Conservation (phyloP, 2,329 filamentous ascomycete genomes). For the Teratosphaeria viscida region DNA sequence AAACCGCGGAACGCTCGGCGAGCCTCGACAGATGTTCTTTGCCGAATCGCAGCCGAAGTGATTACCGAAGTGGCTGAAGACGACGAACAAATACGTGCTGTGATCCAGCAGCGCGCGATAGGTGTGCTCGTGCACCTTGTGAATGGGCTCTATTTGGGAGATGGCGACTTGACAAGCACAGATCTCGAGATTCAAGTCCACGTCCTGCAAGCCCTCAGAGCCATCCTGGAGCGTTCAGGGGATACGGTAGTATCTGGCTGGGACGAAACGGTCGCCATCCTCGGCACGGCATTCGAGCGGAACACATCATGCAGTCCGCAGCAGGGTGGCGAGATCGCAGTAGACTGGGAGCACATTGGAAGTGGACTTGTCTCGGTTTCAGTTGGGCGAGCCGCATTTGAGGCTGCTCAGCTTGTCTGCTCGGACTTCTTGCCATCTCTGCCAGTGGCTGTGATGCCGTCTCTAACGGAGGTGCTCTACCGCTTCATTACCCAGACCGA, state of each 20-base stretch:
- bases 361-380: slow-evolving; percentile 50
- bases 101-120: slow-evolving; percentile 22
- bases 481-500: slow-evolving; percentile 82
- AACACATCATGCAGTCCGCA: background rate
- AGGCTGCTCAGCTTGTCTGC: slow-evolving; percentile 80
- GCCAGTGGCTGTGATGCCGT: slow-evolving; percentile 60
- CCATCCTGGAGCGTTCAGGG: slow-evolving; percentile 77
- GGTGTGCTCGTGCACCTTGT: slow-evolving; percentile 39
- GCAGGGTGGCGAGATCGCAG: slow-evolving; percentile 9
- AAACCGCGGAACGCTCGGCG: slow-evolving; percentile 36
- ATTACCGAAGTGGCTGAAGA: slow-evolving; percentile 44
- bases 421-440: slow-evolving; percentile 77
- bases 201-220: slow-evolving; percentile 54
- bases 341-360: slow-evolving; percentile 21
- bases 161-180: slow-evolving; percentile 15
- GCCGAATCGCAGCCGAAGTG: slow-evolving; percentile 38
- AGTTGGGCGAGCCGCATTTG: slow-evolving; percentile 78
- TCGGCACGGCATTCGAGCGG: slow-evolving; percentile 65
- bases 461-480: slow-evolving; percentile 78
- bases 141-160: slow-evolving; percentile 18
- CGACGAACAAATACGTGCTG: slow-evolving; percentile 21
- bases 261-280: slow-evolving; percentile 75
- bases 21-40: slow-evolving; percentile 40
- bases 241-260: slow-evolving; percentile 76
- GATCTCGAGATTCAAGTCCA: slow-evolving; percentile 54